Percentiles rank a stretch among this genome's conserved stretches.
phyloP scores from a whole-genome alignment of 768 basidiomycete species.

The Leccinum incarnatum region DNA sequence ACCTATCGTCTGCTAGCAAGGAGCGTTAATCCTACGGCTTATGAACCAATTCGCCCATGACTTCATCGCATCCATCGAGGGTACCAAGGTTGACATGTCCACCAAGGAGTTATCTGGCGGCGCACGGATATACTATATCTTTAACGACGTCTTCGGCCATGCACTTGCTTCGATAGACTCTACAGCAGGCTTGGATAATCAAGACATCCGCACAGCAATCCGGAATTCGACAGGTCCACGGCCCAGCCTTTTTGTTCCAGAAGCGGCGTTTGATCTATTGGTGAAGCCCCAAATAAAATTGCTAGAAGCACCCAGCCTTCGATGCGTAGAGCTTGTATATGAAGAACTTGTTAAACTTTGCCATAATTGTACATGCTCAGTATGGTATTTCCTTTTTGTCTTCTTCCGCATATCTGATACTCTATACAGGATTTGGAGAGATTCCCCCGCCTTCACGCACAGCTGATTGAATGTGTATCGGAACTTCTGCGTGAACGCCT shows the following conservation, averaged over 20 bases:
- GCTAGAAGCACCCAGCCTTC: constrained; percentile 87
- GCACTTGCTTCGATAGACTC: constrained; percentile 90
- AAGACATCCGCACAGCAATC: constrained; percentile 97
- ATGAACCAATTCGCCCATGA: constrained; percentile 99
- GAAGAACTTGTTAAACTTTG: constrained; percentile 99
- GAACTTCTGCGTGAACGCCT: constrained; percentile 93
- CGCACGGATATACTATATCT: constrained; percentile 98
- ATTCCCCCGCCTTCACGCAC: constrained; percentile 90
- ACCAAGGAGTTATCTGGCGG: constrained; percentile 99
- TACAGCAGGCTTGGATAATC: constrained; percentile 84
- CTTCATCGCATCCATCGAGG: constrained; percentile 96
- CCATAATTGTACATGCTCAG: constrained; percentile 92
- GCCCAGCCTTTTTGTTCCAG: constrained; percentile 95
- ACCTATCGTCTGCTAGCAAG: constrained; percentile 52
- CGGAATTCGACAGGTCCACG: constrained; percentile 97
- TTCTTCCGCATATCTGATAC: constrained; percentile 13
- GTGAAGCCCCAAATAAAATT: constrained; percentile 99
- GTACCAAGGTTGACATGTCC: constrained; percentile 92
- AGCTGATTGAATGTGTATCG: constrained; percentile 94
- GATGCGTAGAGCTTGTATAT: constrained; percentile 97
- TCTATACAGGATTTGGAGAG: constrained; percentile 80
- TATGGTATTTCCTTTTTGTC: constrained; percentile 37
- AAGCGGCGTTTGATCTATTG: constrained; percentile 93
- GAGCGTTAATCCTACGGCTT: constrained; percentile 84
- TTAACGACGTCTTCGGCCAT: constrained; percentile 96